A percentile compares a stretch with the other conserved stretches of the same genome.
These are phyloP conservation scores for Phytopythium chamaehyphon DNA, from an alignment of 352 stramenopile species.

Conservation along the genomic window DNA sequence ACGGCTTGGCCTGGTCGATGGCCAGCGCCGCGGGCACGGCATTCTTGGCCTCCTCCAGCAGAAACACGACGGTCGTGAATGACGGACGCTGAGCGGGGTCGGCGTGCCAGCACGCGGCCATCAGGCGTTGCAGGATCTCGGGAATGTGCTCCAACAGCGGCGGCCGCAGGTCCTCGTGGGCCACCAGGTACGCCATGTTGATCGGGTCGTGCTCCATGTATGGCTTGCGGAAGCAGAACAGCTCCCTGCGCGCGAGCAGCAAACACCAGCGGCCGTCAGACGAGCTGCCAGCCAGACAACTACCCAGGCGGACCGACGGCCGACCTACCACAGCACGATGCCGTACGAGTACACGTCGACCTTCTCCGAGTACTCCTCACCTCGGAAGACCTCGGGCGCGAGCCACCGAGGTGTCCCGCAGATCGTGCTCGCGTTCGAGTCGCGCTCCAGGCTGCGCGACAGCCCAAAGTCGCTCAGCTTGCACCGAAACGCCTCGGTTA, in stretches of 20 bases:
- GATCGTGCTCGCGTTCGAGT: slow-evolving; percentile 68
- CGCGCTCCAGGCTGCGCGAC: slow-evolving; percentile 59
- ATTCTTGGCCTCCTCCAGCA: slow-evolving; percentile 62
- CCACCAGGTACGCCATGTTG: slow-evolving; percentile 72
- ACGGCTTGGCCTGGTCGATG: slow-evolving; percentile 53
- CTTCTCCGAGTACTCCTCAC: slow-evolving; percentile 83
- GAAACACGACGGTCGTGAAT: slow-evolving; percentile 50
- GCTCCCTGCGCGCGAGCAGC: slow-evolving; percentile 39
- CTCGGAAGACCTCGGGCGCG: slow-evolving; percentile 78
- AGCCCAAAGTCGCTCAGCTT: slow-evolving; percentile 78
- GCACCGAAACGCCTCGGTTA: slow-evolving; percentile 65
- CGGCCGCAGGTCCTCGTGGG: slow-evolving; percentile 66
- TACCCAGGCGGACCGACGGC: too few relatives aligned
- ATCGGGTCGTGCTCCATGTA: slow-evolving; percentile 79
- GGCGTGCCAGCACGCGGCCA: slow-evolving; percentile 62
- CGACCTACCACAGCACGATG: slow-evolving; percentile 69
- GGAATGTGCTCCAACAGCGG: slow-evolving; percentile 61
- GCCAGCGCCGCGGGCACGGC: slow-evolving; percentile 41
- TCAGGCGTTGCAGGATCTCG: slow-evolving; percentile 57
- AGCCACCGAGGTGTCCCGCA: slow-evolving; percentile 77
- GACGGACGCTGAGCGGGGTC: slow-evolving; percentile 49
- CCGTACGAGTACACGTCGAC: slow-evolving; percentile 83
- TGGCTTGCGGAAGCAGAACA: slow-evolving; percentile 83
- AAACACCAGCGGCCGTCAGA: background rate
- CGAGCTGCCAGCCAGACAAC: too few relatives aligned